Evolutionary conservation across 306 rosid genomes (phyloP), one percentile per base, ranked within the genome.

Genomic region (Gastrolobium bilobum): DNA sequence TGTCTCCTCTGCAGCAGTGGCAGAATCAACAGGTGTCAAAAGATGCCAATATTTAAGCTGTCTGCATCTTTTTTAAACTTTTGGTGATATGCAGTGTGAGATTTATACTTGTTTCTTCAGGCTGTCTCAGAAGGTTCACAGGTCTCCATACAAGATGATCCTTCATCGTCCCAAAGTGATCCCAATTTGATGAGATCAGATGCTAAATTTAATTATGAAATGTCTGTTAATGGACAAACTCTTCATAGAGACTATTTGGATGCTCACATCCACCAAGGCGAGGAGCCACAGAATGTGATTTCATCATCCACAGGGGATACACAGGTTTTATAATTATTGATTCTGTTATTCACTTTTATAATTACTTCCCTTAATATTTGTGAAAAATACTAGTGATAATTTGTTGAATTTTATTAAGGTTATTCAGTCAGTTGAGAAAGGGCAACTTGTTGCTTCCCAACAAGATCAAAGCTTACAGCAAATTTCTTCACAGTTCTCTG

Each of bases 1-100:
- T 92, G 76, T 85, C 94, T 29, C 91, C 93, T 84, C 79, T 89
- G 73, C 99, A 93, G 81, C 97, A 89, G 64, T 96, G 98, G 97
- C 96, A 91, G 70, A 87, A 86, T 86, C 94, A 89, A 65, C 97
- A 89, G 96, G 99, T 96, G 71, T 53, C 78, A 38, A 39, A 42
- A 60, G 47, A 73, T 34, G 46, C 66, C 82, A 10, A 30, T 43
- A 76, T 74, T 26, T 59, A 52, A 60, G 65, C 15, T 39, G 65
- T 79, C 13, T 56, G 20, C 48, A 1, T 56, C 48, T 15, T 68
- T 61, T 30, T 11, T 2, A 39, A 31, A 5, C 7, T 47, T 42
- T 65, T 59, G 31, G 38, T 47, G 43, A 69, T 64, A 15, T 43
- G 9, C 9, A 35, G 67, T 73, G 34, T 38, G 60, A 50, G 35